Evolutionary conservation across 768 basidiomycete genomes (phyloP).

Genomic region (Boletus subparvulus): DNA sequence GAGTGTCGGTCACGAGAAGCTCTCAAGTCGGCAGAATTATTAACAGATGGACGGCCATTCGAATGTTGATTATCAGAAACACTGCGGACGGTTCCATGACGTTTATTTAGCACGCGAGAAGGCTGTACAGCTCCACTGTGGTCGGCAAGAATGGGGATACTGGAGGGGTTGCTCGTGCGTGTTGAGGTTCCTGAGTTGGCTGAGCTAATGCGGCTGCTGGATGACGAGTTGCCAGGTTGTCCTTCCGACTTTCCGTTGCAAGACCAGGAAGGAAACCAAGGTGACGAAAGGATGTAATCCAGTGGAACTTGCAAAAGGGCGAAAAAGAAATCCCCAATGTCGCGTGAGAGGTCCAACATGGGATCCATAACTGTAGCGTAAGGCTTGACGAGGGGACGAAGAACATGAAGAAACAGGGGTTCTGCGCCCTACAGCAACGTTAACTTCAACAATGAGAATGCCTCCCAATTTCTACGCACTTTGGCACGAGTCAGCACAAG

Average conservation of each 20-base stretch:
- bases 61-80: slow-evolving; percentile 17
- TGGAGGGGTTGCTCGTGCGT: slow-evolving; percentile 7
- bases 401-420: slow-evolving; percentile 76
- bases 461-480: slow-evolving; percentile 41
- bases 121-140: slow-evolving; percentile 3
- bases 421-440: slow-evolving; percentile 66
- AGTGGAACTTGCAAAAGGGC: slow-evolving; percentile 42
- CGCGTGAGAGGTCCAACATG: slow-evolving; percentile 56
- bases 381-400: slow-evolving; percentile 77
- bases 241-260: slow-evolving; percentile 12
- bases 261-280: slow-evolving; percentile 26
- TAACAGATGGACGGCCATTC: not conserved
- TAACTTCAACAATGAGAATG: slow-evolving; percentile 4
- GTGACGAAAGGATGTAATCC: slow-evolving; percentile 34
- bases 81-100: slow-evolving; percentile 16
- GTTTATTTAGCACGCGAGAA: slow-evolving; percentile 8
- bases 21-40: slow-evolving; percentile 2
- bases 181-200: slow-evolving; percentile 2
- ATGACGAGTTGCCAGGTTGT: slow-evolving; percentile 3
- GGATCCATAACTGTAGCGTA: slow-evolving; percentile 68
- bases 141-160: slow-evolving; percentile 15
- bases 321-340: slow-evolving; percentile 63
- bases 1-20: slow-evolving; percentile 10
- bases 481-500: slow-evolving; percentile 73
- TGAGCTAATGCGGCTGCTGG: not conserved